Evolutionary conservation across 106 monocot species (phyloP).

Genomic region (Dendrobium chrysotoxum): DNA sequence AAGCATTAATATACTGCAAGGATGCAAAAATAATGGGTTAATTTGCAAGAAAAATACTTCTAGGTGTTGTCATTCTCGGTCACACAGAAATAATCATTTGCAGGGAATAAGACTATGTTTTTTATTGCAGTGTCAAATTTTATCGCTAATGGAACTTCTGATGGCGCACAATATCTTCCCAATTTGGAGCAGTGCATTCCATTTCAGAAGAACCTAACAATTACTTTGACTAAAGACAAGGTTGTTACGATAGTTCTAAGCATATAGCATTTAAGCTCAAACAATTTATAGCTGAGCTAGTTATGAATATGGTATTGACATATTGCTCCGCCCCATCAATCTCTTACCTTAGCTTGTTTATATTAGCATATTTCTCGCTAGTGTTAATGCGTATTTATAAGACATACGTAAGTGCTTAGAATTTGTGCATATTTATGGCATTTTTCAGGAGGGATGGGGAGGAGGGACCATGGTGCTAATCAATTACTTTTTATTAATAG

Average conservation of each 20-base stretch:
- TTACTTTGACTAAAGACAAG: slow-evolving; percentile 54
- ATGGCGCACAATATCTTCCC: slow-evolving; percentile 15
- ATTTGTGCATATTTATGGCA: not conserved
- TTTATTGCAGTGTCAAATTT: slow-evolving; percentile 46
- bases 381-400: not conserved
- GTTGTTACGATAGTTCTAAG: slow-evolving; percentile 10
- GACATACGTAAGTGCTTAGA: not conserved
- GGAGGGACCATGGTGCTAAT: not conserved
- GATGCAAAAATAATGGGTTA: not conserved
- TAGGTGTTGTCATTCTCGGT: not conserved
- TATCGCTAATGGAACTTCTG: slow-evolving; percentile 29
- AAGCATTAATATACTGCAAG: not conserved
- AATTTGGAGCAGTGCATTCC: slow-evolving; percentile 41
- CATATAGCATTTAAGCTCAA: not conserved
- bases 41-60: not conserved
- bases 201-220: slow-evolving; percentile 49
- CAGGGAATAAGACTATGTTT: not conserved
- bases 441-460: not conserved
- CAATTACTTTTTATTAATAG: not conserved
- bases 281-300: not conserved
- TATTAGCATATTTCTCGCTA: not conserved
- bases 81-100: not conserved
- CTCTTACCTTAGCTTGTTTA: not conserved
- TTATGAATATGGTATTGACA: not conserved
- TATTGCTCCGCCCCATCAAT: not conserved